Evolutionary conservation across 768 basidiomycete genomes (phyloP), one percentile per base, ranked within the genome.

Genomic region (Collybiopsis luxurians): DNA sequence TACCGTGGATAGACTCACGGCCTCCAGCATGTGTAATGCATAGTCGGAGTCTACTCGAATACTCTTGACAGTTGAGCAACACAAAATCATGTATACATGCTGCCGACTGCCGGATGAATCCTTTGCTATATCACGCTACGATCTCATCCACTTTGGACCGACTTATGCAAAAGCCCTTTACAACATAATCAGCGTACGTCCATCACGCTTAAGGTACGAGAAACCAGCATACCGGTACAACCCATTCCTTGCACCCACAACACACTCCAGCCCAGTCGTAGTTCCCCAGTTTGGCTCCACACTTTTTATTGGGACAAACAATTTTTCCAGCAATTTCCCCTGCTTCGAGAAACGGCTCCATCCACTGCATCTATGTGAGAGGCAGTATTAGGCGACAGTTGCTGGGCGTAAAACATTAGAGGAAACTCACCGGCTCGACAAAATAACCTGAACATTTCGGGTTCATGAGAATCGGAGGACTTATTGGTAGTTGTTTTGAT

Each of bases 231-330:
- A 95, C 94, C 43, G 95, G 95, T 9, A 86, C 87, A 26, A 96
- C 90, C 95, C 95, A 98, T 65, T 86, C 84, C 63, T 87, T 90
- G 66, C 95, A 98, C 23, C 91, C 89, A 67, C 95, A 96, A 64
- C 87, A 83, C 27, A 92, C 85, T 0, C 96, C 96, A 4, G 95
- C 93, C 97, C 97, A 99, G 67, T 97, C 95, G 63, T 87, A 98
- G 68, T 92, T 97, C 2, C 97, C 97, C 17, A 99, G 78, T 74
- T 99, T 99, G 24, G 83, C 86, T 2, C 81, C 80, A 64, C 97
- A 99, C 65, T 91, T 94, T 64, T 86, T 80, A 70, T 95, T 96
- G 3, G 97, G 97, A 64, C 97, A 99, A 0, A 82, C 58, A 62
- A 99, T 90, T 78, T 95, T 97, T 17, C 97, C 97, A 0, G 86